These are phyloP conservation scores for Craterostigma plantagineum DNA, from an alignment of 257 asterid species.

Conservation along the genomic window DNA sequence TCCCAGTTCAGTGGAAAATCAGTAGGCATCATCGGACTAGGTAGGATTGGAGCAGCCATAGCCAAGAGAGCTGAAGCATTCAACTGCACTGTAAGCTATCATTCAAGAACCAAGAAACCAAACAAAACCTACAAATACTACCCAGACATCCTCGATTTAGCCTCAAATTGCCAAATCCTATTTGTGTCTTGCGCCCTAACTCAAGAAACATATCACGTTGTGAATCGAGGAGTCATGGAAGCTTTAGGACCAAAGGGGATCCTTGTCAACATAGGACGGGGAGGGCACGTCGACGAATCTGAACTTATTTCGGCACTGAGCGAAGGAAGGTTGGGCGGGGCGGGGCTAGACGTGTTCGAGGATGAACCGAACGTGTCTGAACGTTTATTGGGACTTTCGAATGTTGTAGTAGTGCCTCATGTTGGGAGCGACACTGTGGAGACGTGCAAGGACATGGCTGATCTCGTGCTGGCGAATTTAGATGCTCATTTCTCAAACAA, in stretches of 20 bases:
- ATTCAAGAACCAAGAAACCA: conserved; percentile 48
- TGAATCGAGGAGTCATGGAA: conserved; percentile 36
- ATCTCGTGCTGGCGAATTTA: conserved; percentile 53
- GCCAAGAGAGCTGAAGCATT: conserved; percentile 74
- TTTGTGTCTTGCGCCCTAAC: conserved; percentile 50
- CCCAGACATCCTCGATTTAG: conserved; percentile 30
- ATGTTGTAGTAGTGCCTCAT: conserved; percentile 58
- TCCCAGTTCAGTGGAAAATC: conserved; percentile 65
- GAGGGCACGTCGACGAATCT: conserved; percentile 44
- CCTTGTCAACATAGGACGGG: conserved; percentile 59
- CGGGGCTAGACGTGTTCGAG: conserved; percentile 78
- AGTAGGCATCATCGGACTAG: conserved; percentile 66
- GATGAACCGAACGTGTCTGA: conserved; percentile 56
- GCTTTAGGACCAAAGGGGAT: conserved; percentile 64
- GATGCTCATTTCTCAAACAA: conserved; percentile 47
- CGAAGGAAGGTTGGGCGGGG: conserved; percentile 73
- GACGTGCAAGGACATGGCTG: conserved; percentile 53
- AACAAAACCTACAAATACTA: conserved; percentile 27
- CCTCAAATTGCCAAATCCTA: conserved; percentile 37
- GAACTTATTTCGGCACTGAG: conserved; percentile 46
- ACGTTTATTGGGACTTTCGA: conserved; percentile 27
- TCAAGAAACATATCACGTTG: conserved; percentile 39
- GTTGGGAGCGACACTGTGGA: conserved; percentile 49
- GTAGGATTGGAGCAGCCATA: conserved; percentile 72
- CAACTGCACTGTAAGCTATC: conserved; percentile 47